phyloP scores from a whole-genome alignment of 2,329 filamentous ascomycete species.

The Colletotrichum simmondsii region DNA sequence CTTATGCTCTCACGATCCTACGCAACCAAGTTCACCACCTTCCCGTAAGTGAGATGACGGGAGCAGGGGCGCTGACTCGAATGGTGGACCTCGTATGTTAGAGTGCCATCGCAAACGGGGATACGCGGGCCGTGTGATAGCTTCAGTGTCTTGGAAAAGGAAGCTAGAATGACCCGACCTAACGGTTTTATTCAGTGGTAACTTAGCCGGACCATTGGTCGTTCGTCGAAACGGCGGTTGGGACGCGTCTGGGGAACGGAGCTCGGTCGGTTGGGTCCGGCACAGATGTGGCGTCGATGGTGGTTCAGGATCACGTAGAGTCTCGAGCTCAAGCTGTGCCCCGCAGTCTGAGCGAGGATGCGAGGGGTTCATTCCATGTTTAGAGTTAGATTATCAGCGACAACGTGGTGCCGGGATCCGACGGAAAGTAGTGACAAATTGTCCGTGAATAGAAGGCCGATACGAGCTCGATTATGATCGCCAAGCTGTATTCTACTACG shows the following conservation, averaged over 20 bases:
- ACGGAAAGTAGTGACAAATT: background rate
- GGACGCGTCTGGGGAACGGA: background rate
- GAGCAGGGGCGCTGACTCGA: constrained; percentile 22
- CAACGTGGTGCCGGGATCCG: background rate
- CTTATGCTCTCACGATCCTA: background rate
- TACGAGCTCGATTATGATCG: background rate
- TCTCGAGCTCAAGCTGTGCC: background rate
- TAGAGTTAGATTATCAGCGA: background rate
- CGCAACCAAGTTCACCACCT: background rate
- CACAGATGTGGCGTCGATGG: background rate
- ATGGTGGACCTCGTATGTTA: background rate
- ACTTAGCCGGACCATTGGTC: background rate
- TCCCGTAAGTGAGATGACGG: background rate
- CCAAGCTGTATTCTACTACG: background rate
- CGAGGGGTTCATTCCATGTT: background rate
- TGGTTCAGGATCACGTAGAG: background rate
- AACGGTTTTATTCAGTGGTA: background rate
- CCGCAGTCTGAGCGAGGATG: background rate
- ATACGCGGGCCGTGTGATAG: constrained; percentile 1
- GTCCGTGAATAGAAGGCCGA: background rate
- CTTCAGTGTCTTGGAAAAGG: background rate
- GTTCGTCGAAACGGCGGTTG: background rate
- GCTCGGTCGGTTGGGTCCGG: background rate
- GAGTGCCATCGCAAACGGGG: constrained; percentile 8
- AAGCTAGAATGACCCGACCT: background rate